Evolutionary conservation across 2,329 filamentous ascomycete genomes (phyloP), one percentile per base, ranked within the genome.

Genomic region (Elsinoe necatrix): DNA sequence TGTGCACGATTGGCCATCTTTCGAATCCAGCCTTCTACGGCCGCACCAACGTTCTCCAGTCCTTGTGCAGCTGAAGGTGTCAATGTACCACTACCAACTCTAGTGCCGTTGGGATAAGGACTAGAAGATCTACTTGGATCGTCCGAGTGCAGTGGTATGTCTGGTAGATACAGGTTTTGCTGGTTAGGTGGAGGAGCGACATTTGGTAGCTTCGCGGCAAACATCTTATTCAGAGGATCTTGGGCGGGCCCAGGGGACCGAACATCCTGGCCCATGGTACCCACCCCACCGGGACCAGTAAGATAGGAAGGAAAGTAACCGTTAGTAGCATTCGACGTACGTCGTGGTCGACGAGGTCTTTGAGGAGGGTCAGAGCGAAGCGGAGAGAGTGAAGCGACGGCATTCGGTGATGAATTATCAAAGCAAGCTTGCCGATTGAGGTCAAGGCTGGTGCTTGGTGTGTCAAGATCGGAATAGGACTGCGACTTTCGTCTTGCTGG

Each of bases 21-120:
- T 59, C 91, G 80, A 58, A 97, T 77, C 90, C 93, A 98, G 1
- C 85, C 86, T 72, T 97, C 93, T 27, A 97, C 84, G 1, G 87
- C 86, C 4, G 89, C 86, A 1, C 91, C 90, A 8, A 95, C 85
- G 61, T 91, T 87, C 65, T 95, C 90, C 20, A 77, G 60, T 16
- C 69, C 66, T 56, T 52, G 61, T 48, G 41, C 60, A 37, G 39
- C 61, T 59, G 35, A 65, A 18, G 67, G 66, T 1, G 65, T 67
- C 1, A 63, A 58, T 9, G 61, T 56, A 11, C 65, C 66, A 0
- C 66, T 65, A 5, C 54, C 59, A 9, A 50, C 18, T 1, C 59
- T 39, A 14, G 21, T 48, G 18, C 54, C 41, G 18, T 41, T 25
- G 8, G 54, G 54, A 35, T 56, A 56, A 20, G 54, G 54, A 37